Base-by-base conservation (phyloP, 148 eudicot genomes). In the Persicaria tinctoria region DNA sequence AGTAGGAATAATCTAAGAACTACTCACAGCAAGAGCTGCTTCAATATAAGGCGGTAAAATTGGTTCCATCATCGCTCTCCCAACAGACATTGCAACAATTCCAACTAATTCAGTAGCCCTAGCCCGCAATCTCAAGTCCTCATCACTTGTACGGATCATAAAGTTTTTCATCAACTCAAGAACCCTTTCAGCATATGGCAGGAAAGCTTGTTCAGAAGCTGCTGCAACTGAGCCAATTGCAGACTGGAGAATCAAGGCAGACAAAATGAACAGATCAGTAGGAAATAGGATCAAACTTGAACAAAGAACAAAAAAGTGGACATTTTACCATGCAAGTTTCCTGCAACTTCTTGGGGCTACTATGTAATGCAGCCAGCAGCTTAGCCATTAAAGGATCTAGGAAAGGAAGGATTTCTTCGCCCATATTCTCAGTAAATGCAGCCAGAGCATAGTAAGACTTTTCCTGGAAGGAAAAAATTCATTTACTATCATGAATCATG, bases 71-170 rank as follows among this genome's bases (percentile, higher is more conserved):
- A 85, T 82, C 70, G 78, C 87, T 83, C 93, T 87, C 53, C 98
- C 98, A 76, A 87, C 96, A 69, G 97, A 85, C 96, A 92, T 92
- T 48, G 98, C 96, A 75, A 90, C 89, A 77, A 95, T 95, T 77
- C 98, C 98, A 79, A 90, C 96, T 78, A 95, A 81, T 81, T 95
- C 98, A 79, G 97, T 95, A 70, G 98, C 96, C 85, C 97, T 92
- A 66, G 98, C 97, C 78, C 98, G 84, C 78, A 93, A 78, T 49
- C 86, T 76, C 70, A 95, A 96, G 76, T 94, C 97, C 84, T 90
- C 97, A 70, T 94, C 98, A 76, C 84, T 89, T 64, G 93, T 91
- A 69, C 92, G 89, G 74, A 94, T 90, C 97, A 94, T 87, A 70
- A 94, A 94, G 51, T 63, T 77, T 88, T 91, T 89, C 96, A 91